Evolutionary conservation across 768 basidiomycete species (phyloP).

Genomic region (Kwoniella heveanensis): DNA sequence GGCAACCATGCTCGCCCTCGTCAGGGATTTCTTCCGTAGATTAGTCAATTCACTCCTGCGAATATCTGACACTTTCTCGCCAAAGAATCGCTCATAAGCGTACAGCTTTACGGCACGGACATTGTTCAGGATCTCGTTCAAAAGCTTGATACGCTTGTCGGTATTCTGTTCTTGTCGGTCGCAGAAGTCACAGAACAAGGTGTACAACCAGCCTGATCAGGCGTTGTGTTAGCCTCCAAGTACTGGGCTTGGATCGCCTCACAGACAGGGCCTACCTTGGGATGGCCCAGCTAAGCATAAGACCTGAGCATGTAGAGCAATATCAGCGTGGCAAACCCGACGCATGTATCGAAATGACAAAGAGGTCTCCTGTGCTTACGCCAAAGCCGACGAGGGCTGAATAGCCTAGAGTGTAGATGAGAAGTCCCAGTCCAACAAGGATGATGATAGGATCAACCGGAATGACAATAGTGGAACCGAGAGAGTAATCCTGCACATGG

Average conservation of each 20-base stretch:
- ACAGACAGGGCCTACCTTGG: constrained; percentile 59
- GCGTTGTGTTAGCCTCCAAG: too few relatives aligned
- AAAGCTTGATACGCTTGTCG: constrained; percentile 67
- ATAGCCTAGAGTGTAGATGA: constrained; percentile 70
- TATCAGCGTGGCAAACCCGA: neutral
- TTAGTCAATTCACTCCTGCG: constrained; percentile 43
- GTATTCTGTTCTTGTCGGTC: constrained; percentile 62
- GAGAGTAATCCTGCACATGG: neutral
- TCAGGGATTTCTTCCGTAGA: constrained; percentile 36
- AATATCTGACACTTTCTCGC: constrained; percentile 33
- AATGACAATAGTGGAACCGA: neutral
- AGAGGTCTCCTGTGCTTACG: constrained; percentile 9
- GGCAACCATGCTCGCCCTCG: constrained; percentile 40
- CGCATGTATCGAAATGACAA: neutral
- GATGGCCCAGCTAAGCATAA: constrained; percentile 65
- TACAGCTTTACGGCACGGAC: constrained; percentile 70
- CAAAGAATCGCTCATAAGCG: constrained; percentile 62
- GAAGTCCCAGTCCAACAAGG: constrained; percentile 65
- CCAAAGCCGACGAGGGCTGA: constrained; percentile 65
- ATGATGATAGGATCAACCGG: constrained; percentile 59
- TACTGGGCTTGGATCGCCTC: too few relatives aligned
- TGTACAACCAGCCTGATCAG: constrained; percentile 37
- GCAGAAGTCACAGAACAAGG: constrained; percentile 33
- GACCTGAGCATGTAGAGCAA: constrained; percentile 10
- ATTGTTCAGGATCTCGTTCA: constrained; percentile 69